phyloP scores from a whole-genome alignment of 768 basidiomycete species.

The Russula abietina region DNA sequence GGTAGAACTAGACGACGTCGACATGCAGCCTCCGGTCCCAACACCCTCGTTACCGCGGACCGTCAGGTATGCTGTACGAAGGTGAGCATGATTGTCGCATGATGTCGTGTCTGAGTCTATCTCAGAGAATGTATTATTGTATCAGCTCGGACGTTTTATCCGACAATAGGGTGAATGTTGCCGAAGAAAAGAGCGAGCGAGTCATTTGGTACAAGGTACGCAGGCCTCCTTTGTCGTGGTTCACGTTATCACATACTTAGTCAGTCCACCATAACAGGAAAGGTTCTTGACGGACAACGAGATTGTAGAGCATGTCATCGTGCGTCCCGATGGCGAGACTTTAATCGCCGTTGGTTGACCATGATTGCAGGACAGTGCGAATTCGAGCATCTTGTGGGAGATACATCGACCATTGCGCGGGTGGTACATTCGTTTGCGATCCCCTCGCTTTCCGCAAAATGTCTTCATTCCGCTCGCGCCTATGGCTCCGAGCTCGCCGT shows the following conservation, averaged over 20 bases:
- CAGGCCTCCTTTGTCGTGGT: neutral
- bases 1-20: neutral
- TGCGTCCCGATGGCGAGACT: constrained; percentile 34
- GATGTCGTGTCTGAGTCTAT: neutral
- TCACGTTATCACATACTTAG: constrained; percentile 22
- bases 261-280: constrained; percentile 48
- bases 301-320: constrained; percentile 68
- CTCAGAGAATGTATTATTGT: neutral
- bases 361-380: constrained; percentile 54
- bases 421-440: constrained; percentile 76
- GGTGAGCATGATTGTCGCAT: constrained; percentile 6
- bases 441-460: constrained; percentile 60
- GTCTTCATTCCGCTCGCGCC: constrained; percentile 35
- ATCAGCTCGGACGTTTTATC: constrained; percentile 66
- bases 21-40: neutral
- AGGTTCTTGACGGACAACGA: constrained; percentile 66
- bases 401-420: constrained; percentile 75
- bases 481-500: constrained; percentile 30
- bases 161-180: constrained; percentile 62
- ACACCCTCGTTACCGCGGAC: neutral
- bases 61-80: constrained; percentile 13
- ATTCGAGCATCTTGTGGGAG: constrained; percentile 60
- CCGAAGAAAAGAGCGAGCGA: constrained; percentile 48
- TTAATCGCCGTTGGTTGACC: neutral
- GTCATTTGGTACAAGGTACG: constrained; percentile 72